A percentile compares a stretch with the other conserved stretches of the same genome.
Evolutionary conservation across 139 green algal genomes (phyloP).

Genomic region (Tetraselmis striata): DNA sequence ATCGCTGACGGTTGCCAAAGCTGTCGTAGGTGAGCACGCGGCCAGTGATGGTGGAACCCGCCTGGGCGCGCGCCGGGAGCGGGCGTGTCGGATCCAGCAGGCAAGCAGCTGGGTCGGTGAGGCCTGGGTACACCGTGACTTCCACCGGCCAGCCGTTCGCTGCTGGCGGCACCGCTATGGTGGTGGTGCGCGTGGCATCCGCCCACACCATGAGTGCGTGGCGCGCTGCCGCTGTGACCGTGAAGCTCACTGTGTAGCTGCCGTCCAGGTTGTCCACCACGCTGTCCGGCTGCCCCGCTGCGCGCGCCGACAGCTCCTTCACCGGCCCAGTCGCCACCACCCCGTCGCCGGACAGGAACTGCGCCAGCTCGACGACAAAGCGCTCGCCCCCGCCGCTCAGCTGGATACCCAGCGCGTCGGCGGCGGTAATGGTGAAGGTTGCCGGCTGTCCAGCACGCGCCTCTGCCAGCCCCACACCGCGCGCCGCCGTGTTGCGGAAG

Average conservation of each 20-base stretch:
- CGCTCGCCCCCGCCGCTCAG: not conserved
- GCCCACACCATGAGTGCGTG: not conserved
- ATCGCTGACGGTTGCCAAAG: not conserved
- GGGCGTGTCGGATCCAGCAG: not conserved
- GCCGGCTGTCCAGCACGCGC: not conserved
- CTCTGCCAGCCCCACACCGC: not conserved
- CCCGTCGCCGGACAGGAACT: not conserved
- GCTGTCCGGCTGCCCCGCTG: not conserved
- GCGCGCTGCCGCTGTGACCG: not conserved
- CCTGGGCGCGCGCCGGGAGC: not conserved
- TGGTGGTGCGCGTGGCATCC: not conserved
- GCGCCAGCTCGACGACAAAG: not conserved
- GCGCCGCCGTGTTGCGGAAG: not conserved
- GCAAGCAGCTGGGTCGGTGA: not conserved
- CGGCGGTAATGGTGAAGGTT: constrained; percentile 1
- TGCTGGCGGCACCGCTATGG: not conserved
- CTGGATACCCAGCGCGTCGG: not conserved
- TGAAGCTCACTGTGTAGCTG: not conserved
- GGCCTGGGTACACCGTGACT: not conserved
- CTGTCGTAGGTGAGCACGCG: not conserved
- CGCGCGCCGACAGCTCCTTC: not conserved
- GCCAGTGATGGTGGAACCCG: not conserved
- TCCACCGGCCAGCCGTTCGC: not conserved
- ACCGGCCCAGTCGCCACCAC: not conserved
- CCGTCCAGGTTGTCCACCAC: constrained; percentile 2